Base-by-base conservation (phyloP, 441 rosid species). In the Pelargonium citronellum region DNA sequence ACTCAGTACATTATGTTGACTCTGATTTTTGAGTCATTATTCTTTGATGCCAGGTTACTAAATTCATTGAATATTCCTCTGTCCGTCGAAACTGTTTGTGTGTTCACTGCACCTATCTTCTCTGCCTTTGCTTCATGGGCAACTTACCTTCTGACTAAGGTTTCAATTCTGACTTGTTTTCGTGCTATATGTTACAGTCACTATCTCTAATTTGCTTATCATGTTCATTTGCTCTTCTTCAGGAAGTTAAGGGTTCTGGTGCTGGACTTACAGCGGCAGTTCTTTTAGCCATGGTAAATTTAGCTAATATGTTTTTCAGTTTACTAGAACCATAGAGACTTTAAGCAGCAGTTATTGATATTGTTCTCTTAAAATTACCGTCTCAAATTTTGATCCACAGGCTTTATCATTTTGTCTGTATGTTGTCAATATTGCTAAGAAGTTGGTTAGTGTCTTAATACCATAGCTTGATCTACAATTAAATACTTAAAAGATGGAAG, bases 51-150 rank as follows among this genome's bases (percentile, higher is more conserved):
- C 85, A 92, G 96, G 99, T 66, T 87, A 57, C 77, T 92, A 73
- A 87, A 95, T 75, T 81, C 94, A 22, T 73, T 95, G 77, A 95
- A 95, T 81, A 86, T 91, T 75, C 98, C 98, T 75, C 82, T 95
- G 73, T 95, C 99, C 4, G 98, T 95, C 71, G 99, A 95, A 87
- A 92, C 99, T 64, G 97, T 95, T 41, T 95, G 99, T 67, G 99
- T 95, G 69, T 92, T 95, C 76, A 95, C 99, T 69, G 98, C 98
- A 69, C 99, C 98, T 58, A 78, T 90, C 69, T 95, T 95, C 83
- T 95, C 99, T 62, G 99, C 97, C 44, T 95, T 95, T 76, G 98
- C 98, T 70, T 91, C 99, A 39, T 95, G 98, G 99, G 99, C 97
- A 41, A 88, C 99, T 72, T 95, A 86, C 79, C 93, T 95, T 72